Conservation (phyloP, 345 rosid genomes). For the Citrus australasica region DNA sequence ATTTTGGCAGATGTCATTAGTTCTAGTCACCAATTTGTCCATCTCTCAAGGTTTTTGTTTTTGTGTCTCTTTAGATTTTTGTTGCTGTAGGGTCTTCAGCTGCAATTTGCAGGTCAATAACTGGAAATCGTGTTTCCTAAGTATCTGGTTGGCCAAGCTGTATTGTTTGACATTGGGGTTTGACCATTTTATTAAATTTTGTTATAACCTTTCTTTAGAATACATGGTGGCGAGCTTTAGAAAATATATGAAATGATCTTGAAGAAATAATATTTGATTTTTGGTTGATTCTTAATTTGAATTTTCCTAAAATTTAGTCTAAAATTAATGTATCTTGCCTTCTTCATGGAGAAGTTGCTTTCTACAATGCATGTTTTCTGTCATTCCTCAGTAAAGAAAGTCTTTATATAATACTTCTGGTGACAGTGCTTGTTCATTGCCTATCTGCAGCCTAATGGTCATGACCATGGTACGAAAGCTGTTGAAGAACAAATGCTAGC, state of each 20-base stretch:
- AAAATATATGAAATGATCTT: neutral
- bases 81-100: neutral
- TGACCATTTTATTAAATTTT: neutral
- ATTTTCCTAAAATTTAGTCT: neutral
- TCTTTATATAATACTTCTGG: neutral
- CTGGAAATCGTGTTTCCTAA: neutral
- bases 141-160: neutral
- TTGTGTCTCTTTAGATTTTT: neutral
- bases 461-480: constrained; percentile 76
- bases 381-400: neutral
- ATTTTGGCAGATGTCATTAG: neutral
- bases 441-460: constrained; percentile 68
- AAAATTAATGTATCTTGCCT: neutral
- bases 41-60: neutral
- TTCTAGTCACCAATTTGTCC: neutral
- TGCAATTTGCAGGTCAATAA: neutral
- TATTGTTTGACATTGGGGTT: neutral
- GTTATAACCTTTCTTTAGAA: neutral
- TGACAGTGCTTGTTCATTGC: constrained; percentile 1
- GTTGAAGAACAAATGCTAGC: constrained; percentile 68
- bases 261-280: neutral
- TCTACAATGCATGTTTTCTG: neutral
- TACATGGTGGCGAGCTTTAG: neutral
- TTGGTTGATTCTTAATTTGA: neutral
- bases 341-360: neutral